A percentile compares a stretch with the other conserved stretches of the same genome.
phyloP scores from a whole-genome alignment of 2,329 filamentous ascomycete species.

The Coniochaeta hoffmannii region DNA sequence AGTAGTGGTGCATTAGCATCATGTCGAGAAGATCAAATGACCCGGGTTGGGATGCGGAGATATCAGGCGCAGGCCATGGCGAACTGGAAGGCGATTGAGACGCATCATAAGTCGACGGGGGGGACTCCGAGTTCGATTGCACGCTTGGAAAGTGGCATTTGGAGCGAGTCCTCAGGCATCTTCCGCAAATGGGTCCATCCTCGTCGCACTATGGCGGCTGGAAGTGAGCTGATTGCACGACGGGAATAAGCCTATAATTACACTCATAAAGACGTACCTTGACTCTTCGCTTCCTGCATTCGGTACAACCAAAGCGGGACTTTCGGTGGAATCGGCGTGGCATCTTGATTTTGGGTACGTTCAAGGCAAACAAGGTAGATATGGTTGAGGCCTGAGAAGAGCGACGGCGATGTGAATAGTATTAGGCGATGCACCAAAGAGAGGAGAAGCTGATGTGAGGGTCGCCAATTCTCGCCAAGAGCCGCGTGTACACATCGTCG shows the following conservation, averaged over 20 bases:
- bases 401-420: neutral
- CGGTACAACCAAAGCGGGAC: slow-evolving; percentile 1
- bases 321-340: slow-evolving; percentile 2
- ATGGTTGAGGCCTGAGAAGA: neutral
- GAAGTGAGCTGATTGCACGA: slow-evolving; percentile 1
- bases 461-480: too few relatives aligned
- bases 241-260: neutral
- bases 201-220: neutral
- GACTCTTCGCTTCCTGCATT: slow-evolving; percentile 2
- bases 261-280: neutral
- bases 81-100: neutral
- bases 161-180: slow-evolving; percentile 1
- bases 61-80: neutral
- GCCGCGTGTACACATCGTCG: too few relatives aligned
- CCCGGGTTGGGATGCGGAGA: neutral
- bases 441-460: too few relatives aligned
- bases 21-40: slow-evolving; percentile 1
- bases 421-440: neutral
- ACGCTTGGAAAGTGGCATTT: neutral
- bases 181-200: neutral
- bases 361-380: neutral
- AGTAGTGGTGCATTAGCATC: slow-evolving; percentile 1
- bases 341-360: neutral
- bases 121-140: neutral
- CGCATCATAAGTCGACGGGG: neutral